A percentile compares a stretch with the other conserved stretches of the same genome.
Evolutionary conservation across 768 basidiomycete species (phyloP).

Genomic region (Boletus reticulatus): DNA sequence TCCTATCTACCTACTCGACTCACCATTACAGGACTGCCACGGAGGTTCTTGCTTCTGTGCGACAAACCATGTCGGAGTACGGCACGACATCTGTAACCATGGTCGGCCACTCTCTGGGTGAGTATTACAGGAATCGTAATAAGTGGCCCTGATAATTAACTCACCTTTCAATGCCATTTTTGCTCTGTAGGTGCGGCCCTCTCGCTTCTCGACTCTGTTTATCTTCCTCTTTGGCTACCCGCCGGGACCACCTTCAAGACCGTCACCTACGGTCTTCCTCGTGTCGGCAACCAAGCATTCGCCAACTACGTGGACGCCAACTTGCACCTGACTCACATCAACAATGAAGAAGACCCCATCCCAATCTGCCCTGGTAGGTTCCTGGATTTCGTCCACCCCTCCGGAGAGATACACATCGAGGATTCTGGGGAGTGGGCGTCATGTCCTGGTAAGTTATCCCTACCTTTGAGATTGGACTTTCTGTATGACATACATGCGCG

Average conservation of each 20-base stretch:
- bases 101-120: constrained; percentile 45
- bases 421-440: constrained; percentile 47
- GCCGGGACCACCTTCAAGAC: constrained; percentile 31
- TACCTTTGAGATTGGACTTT: background rate
- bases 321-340: constrained; percentile 49
- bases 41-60: constrained; percentile 43
- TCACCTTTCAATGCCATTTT: background rate
- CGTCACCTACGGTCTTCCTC: constrained; percentile 36
- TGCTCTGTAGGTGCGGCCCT: constrained; percentile 33
- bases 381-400: constrained; percentile 40
- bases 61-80: constrained; percentile 36
- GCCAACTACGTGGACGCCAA: constrained; percentile 54
- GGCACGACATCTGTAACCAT: constrained; percentile 38
- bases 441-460: constrained; percentile 44
- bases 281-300: constrained; percentile 58
- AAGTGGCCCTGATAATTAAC: background rate
- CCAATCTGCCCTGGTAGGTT: constrained; percentile 35
- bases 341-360: constrained; percentile 45
- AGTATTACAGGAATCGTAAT: background rate
- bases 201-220: constrained; percentile 39
- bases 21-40: constrained; percentile 36
- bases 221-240: constrained; percentile 39
- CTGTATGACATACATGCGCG: background rate
- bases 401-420: constrained; percentile 44
- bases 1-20: background rate